phyloP scores from a whole-genome alignment of 1,284 basidiomycete genomes.

The Stereum hirsutum region DNA sequence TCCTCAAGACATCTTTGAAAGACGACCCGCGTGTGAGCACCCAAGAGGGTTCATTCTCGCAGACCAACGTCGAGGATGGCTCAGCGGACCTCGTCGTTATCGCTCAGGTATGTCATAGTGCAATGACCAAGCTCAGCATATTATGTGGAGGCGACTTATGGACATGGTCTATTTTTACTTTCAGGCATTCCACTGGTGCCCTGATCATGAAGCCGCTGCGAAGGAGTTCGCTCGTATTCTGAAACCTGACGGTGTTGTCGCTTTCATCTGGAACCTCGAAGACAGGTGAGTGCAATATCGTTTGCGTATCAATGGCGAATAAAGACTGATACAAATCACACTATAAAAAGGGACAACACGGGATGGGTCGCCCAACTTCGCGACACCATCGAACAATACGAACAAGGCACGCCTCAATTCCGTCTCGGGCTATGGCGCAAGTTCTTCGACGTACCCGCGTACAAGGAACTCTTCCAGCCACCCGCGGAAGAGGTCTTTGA shows the following conservation, averaged over 20 bases:
- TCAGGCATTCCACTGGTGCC: conserved; percentile 80
- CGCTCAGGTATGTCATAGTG: conserved; percentile 45
- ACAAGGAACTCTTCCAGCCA: conserved; percentile 40
- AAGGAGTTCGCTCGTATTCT: conserved; percentile 64
- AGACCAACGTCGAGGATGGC: conserved; percentile 42
- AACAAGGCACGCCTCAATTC: conserved; percentile 64
- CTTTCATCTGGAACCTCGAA: conserved; percentile 74
- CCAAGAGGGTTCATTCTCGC: conserved; percentile 56
- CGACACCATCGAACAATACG: conserved; percentile 54
- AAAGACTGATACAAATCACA: too few species aligned
- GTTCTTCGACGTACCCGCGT: conserved; percentile 47
- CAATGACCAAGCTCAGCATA: too few species aligned
- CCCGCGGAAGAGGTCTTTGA: conserved; percentile 45
- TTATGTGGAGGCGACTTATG: too few species aligned
- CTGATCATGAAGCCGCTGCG: conserved; percentile 55
- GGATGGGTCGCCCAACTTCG: conserved; percentile 64
- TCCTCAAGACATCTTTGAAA: conserved; percentile 38
- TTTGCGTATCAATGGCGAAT: not conserved
- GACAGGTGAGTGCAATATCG: conserved; percentile 37
- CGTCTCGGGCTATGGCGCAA: conserved; percentile 61
- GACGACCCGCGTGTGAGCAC: conserved; percentile 40
- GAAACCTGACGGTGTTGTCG: conserved; percentile 56
- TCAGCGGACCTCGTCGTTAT: conserved; percentile 71
- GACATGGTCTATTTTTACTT: too few species aligned
- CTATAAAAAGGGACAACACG: conserved; percentile 45